Base-by-base conservation (phyloP, 352 stramenopile genomes). In the Phytophthora pluvialis region DNA sequence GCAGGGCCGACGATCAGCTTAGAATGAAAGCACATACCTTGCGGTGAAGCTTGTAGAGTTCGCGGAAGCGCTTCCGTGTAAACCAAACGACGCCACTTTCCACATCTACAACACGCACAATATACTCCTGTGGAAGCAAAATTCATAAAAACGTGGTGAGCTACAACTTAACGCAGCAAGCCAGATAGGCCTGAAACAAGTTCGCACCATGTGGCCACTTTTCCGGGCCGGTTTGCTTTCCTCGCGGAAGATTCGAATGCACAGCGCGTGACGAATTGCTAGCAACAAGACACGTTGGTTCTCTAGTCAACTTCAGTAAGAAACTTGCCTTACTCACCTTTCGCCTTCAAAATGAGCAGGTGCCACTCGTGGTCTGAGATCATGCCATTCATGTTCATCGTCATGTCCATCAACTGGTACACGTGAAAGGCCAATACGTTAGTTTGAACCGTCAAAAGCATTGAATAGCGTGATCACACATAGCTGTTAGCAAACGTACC, bases 321-420 rank as follows among this genome's bases (percentile, higher is more conserved):
- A 31, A 31, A 42, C 31, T 2, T 11, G 31, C 31, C 3, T 44
- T 16, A 42, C 52, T 49, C 46, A 90, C 87, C 84, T 78, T 94
- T 95, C 13, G 80, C 77, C 54, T 93, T 93, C 8, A 95, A 61
- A 33, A 95, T 84, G 16, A 94, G 70, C 43, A 87, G 72, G 59
- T 95, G 86, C 87, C 87, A 95, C 61, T 95, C 83, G 64, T 95
- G 87, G 43, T 95, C 85, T 4, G 87, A 91, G 43, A 95, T 95
- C 65, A 92, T 88, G 18, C 80, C 78, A 61, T 93, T 81, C 85
- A 91, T 93, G 35, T 86, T 90, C 73, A 92, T 90, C 0, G 85
- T 90, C 77, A 86, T 91, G 59, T 93, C 84, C 39, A 86, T 89
- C 32, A 95, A 69, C 84, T 93, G 28, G 31, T 12, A 35, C 32